These are phyloP conservation scores for Stentor roeselii DNA, from an alignment of 73 alveolate genomes.

Conservation along the genomic window DNA sequence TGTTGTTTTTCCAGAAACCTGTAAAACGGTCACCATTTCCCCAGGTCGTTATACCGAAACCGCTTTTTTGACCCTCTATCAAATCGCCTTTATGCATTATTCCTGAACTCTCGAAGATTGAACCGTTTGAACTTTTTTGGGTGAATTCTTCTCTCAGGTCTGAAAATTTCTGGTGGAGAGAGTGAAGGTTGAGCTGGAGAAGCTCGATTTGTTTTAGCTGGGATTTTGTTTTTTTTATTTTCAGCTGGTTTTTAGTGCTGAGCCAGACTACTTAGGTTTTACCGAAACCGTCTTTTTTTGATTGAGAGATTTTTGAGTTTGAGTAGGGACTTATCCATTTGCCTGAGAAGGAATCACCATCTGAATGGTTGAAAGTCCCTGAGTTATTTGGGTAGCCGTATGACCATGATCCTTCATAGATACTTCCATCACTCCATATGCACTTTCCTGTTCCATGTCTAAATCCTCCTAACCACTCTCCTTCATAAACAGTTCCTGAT, in stretches of 20 bases:
- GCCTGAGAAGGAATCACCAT: constrained; percentile 55
- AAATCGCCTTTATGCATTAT: not conserved
- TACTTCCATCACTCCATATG: constrained; percentile 40
- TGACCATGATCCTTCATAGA: constrained; percentile 56
- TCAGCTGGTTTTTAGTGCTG: not conserved
- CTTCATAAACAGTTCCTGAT: constrained; percentile 54
- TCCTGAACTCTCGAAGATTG: not conserved
- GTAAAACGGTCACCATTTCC: not conserved
- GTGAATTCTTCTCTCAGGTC: too few species aligned
- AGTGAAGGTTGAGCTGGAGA: too few species aligned
- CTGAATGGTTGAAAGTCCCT: constrained; percentile 50
- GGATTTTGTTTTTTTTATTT: too few species aligned
- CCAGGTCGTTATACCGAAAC: not conserved
- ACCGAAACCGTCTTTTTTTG: not conserved
- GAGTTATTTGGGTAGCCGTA: constrained; percentile 51
- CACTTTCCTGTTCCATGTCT: constrained; percentile 60
- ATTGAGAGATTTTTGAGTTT: not conserved
- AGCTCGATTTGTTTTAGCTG: too few species aligned
- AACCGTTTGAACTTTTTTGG: too few species aligned
- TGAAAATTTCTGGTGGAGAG: too few species aligned
- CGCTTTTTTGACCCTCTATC: not conserved
- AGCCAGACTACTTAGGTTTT: not conserved
- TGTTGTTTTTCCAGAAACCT: not conserved
- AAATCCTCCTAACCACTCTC: constrained; percentile 71
- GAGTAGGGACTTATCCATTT: constrained; percentile 41